These are phyloP conservation scores for Zanthoxylum bungeanum DNA, from an alignment of 345 rosid genomes.

Conservation along the genomic window DNA sequence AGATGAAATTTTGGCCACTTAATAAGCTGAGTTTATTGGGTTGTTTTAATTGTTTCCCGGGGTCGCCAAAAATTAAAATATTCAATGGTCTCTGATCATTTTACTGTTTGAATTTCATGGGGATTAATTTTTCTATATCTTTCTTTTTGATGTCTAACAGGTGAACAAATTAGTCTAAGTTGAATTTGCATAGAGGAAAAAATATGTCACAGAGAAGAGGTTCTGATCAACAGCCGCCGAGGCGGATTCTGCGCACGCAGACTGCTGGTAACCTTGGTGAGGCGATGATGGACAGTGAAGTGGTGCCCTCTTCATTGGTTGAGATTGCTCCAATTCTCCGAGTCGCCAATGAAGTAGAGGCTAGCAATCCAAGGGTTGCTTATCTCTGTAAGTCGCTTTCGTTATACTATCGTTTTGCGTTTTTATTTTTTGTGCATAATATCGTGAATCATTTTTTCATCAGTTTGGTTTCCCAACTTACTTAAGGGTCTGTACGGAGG, in stretches of 20 bases:
- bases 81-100: background rate
- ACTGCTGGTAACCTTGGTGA: constrained; percentile 57
- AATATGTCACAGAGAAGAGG: constrained; percentile 52
- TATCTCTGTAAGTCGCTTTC: constrained; percentile 51
- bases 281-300: constrained; percentile 66
- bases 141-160: constrained; percentile 3
- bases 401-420: background rate
- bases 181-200: constrained; percentile 18
- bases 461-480: background rate
- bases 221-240: constrained; percentile 35
- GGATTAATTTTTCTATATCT: background rate
- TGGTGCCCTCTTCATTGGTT: constrained; percentile 57
- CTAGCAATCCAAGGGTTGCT: constrained; percentile 54
- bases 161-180: constrained; percentile 14
- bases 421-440: background rate
- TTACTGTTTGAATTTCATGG: background rate
- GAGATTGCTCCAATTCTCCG: constrained; percentile 72
- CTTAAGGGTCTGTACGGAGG: too few relatives aligned
- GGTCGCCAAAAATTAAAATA: background rate
- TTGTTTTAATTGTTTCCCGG: background rate
- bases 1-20: background rate
- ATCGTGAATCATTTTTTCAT: background rate
- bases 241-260: constrained; percentile 56
- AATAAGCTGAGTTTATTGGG: constrained; percentile 2
- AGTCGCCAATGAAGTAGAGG: constrained; percentile 63